These are phyloP conservation scores for Cladosporium sp. DNA, from an alignment of 2,329 filamentous ascomycete species.

Conservation along the genomic window DNA sequence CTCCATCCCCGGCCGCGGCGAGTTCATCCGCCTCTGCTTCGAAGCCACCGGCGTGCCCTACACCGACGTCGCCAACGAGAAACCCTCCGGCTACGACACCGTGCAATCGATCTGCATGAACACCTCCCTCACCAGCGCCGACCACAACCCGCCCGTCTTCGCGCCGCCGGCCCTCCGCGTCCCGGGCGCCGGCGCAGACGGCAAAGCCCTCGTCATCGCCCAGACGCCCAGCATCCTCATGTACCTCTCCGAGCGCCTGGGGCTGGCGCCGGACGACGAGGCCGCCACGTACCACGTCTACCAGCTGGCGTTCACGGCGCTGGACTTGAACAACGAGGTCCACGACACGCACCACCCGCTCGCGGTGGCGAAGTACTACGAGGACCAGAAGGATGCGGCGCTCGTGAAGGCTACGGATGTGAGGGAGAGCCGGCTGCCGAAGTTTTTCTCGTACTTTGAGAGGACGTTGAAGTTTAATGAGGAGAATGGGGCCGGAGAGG, in stretches of 20 bases:
- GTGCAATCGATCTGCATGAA: slow-evolving; percentile 44
- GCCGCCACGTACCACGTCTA: slow-evolving; percentile 54
- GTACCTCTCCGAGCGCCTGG: slow-evolving; percentile 59
- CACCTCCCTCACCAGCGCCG: slow-evolving; percentile 33
- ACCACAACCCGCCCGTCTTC: slow-evolving; percentile 57
- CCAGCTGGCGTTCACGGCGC: slow-evolving; percentile 58
- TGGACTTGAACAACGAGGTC: slow-evolving; percentile 65
- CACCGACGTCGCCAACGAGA: slow-evolving; percentile 51
- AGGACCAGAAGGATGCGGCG: slow-evolving; percentile 67
- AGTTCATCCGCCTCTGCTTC: slow-evolving; percentile 65
- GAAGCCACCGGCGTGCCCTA: slow-evolving; percentile 63
- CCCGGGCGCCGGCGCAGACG: slow-evolving; percentile 45
- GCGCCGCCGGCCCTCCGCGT: slow-evolving; percentile 60
- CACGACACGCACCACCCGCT: slow-evolving; percentile 74
- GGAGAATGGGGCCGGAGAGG: slow-evolving; percentile 48
- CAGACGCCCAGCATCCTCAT: slow-evolving; percentile 69
- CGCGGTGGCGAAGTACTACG: slow-evolving; percentile 55
- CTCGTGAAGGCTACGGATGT: slow-evolving; percentile 53
- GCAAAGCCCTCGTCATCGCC: slow-evolving; percentile 51
- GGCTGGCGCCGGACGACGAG: slow-evolving; percentile 47
- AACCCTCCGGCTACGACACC: slow-evolving; percentile 44
- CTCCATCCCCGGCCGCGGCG: slow-evolving; percentile 64
- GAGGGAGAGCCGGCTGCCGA: slow-evolving; percentile 58
- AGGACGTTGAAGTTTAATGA: slow-evolving; percentile 55
- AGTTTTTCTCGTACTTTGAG: slow-evolving; percentile 67